Evolutionary conservation across 768 basidiomycete species (phyloP).

Genomic region (Psilocybe cyanescens): DNA sequence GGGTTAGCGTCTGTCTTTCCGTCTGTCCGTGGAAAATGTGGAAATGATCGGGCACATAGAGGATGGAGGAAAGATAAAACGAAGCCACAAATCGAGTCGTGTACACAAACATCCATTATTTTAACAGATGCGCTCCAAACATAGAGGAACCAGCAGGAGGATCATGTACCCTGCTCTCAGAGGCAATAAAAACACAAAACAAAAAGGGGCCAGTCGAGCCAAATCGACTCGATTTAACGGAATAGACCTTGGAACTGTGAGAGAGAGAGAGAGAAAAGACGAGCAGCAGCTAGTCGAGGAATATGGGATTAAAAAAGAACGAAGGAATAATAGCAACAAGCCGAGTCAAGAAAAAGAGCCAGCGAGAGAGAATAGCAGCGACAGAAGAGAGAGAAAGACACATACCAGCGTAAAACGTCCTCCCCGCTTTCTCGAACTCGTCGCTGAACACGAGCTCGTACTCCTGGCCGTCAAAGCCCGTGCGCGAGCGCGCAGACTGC

Average conservation of each 20-base stretch:
- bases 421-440: constrained; percentile 71
- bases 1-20: neutral
- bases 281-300: neutral
- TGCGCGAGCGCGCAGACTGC: constrained; percentile 52
- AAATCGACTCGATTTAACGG: neutral
- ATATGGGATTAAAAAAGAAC: too few species aligned
- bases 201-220: constrained; percentile 2
- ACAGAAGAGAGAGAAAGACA: constrained; percentile 4
- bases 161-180: neutral
- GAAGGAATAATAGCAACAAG: neutral
- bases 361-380: too few species aligned
- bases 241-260: neutral
- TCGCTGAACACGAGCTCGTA: constrained; percentile 79
- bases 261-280: neutral
- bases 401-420: constrained; percentile 59
- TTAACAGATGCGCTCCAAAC: too few species aligned
- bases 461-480: constrained; percentile 70
- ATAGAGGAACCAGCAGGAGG: too few species aligned
- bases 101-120: too few species aligned
- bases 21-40: neutral
- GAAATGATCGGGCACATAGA: neutral
- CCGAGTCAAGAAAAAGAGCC: constrained; percentile 2
- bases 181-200: neutral
- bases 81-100: too few species aligned
- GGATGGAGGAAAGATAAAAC: too few species aligned